A percentile compares a stretch with the other conserved stretches of the same genome.
Conservation (phyloP, 139 green algal species). For the Marvania coccoides region DNA sequence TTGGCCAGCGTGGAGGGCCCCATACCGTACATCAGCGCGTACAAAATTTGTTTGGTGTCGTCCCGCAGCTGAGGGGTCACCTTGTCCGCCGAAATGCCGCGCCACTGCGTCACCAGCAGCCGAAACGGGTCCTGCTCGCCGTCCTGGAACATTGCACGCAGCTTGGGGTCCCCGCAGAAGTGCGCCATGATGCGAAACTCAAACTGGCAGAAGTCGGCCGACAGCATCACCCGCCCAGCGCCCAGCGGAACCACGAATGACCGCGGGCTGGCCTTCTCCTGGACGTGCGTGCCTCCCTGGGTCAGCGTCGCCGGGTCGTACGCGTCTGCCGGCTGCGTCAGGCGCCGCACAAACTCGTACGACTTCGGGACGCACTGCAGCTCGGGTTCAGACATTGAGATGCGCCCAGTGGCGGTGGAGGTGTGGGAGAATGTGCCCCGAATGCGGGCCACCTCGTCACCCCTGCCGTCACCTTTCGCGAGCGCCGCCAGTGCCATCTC, state of each 20-base stretch:
- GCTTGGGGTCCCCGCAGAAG: slow-evolving; percentile 53
- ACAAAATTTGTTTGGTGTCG: slow-evolving; percentile 69
- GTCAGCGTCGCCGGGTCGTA: not conserved
- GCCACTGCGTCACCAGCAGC: slow-evolving; percentile 61
- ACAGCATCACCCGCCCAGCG: slow-evolving; percentile 2
- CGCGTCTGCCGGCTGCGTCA: not conserved
- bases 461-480: not conserved
- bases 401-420: slow-evolving; percentile 55
- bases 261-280: not conserved
- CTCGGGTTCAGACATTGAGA: slow-evolving; percentile 71
- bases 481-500: not conserved
- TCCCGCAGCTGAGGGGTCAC: slow-evolving; percentile 38
- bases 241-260: not conserved
- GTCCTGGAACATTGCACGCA: slow-evolving; percentile 47
- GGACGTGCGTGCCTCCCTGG: not conserved
- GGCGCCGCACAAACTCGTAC: slow-evolving; percentile 3
- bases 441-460: slow-evolving; percentile 25
- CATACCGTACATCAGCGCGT: slow-evolving; percentile 74
- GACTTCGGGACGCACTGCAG: slow-evolving; percentile 54
- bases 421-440: slow-evolving; percentile 60
- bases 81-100: slow-evolving; percentile 12
- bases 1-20: slow-evolving; percentile 37
- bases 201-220: slow-evolving; percentile 80
- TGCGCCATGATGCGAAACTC: slow-evolving; percentile 90
- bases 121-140: slow-evolving; percentile 64